Evolutionary conservation across 2,329 filamentous ascomycete species (phyloP).

Genomic region (Botryotinia convoluta): DNA sequence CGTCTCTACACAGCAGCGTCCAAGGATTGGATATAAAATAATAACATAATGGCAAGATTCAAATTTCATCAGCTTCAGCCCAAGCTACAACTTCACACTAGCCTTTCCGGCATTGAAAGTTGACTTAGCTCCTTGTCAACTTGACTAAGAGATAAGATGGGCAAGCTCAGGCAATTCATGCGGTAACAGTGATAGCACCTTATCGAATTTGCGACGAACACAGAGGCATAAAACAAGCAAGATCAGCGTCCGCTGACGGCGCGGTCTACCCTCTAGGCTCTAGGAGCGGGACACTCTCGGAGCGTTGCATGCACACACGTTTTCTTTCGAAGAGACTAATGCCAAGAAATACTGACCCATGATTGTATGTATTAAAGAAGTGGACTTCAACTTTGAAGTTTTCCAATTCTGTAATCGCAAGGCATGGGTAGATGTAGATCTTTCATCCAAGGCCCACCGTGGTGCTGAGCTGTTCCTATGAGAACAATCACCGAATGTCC

Average conservation of each 20-base stretch:
- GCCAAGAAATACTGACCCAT: not conserved
- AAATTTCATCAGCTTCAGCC: not conserved
- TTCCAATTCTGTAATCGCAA: not conserved
- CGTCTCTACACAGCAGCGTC: not conserved
- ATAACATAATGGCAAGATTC: not conserved
- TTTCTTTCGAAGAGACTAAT: not conserved
- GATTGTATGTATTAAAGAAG: not conserved
- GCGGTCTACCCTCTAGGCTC: not conserved
- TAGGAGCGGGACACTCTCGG: not conserved
- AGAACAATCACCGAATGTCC: not conserved
- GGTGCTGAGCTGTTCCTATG: not conserved
- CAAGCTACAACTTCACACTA: not conserved
- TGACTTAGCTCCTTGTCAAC: not conserved
- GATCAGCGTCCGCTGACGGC: not conserved
- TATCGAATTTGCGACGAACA: not conserved
- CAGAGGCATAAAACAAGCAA: not conserved
- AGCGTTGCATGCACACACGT: not conserved
- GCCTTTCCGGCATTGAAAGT: not conserved
- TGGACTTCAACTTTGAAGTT: not conserved
- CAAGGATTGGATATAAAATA: not conserved
- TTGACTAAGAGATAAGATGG: not conserved
- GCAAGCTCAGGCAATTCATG: not conserved
- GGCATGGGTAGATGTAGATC: slow-evolving; percentile 7
- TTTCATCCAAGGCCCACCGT: not conserved
- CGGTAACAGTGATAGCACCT: not conserved